phyloP scores from a whole-genome alignment of 2,329 filamentous ascomycete genomes.

The Rhytidhysteron rufulum region DNA sequence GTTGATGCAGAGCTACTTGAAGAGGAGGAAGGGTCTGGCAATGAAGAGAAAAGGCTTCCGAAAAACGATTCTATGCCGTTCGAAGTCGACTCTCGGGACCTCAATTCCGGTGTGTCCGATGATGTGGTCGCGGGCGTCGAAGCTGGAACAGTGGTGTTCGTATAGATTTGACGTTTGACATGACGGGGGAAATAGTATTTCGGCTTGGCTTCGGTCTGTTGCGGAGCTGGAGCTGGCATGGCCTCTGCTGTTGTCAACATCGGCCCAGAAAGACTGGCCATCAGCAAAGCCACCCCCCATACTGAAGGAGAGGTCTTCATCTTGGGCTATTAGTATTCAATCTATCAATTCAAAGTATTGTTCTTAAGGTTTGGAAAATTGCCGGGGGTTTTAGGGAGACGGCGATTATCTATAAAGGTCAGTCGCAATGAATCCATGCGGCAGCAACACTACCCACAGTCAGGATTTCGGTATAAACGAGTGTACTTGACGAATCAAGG shows the following conservation, averaged over 20 bases:
- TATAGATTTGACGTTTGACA: constrained; percentile 41
- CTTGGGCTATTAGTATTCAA: constrained; percentile 27
- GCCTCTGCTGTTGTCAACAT: constrained; percentile 46
- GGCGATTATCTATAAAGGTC: too few relatives aligned
- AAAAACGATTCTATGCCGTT: constrained; percentile 1
- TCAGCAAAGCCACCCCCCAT: constrained; percentile 44
- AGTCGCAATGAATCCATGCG: too few relatives aligned
- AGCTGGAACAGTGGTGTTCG: constrained; percentile 30
- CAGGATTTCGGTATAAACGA: constrained; percentile 44
- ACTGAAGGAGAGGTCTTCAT: constrained; percentile 44
- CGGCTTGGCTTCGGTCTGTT: constrained; percentile 32
- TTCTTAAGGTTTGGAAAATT: constrained; percentile 12
- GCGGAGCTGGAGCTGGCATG: constrained; percentile 41
- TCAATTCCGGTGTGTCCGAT: constrained; percentile 8
- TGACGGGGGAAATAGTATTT: constrained; percentile 48
- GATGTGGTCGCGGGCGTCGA: constrained; percentile 16
- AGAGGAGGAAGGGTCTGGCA: not conserved
- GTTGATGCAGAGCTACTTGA: not conserved
- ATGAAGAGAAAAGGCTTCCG: not conserved
- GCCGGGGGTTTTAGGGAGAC: constrained; percentile 14
- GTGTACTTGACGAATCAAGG: constrained; percentile 49
- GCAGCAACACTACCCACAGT: constrained; percentile 31
- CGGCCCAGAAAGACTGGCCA: constrained; percentile 42
- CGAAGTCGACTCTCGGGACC: not conserved
- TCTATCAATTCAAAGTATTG: constrained; percentile 2